Base-by-base conservation (phyloP, 768 basidiomycete genomes). In the Kondoa subrosea region DNA sequence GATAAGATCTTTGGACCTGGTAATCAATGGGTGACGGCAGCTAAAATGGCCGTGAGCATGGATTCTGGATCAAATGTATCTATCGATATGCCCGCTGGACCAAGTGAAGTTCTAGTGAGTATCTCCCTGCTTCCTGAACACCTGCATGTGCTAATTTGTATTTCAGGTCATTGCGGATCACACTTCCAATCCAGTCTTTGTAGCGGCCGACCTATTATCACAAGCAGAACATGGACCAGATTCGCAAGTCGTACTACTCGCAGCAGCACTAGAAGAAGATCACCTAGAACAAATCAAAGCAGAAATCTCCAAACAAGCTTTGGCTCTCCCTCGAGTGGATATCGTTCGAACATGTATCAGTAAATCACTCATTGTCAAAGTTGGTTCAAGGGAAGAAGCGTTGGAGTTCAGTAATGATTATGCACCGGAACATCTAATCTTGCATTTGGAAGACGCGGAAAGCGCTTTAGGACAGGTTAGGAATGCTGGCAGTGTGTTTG, bases 1-100 rank as follows among this genome's bases (percentile, higher is more conserved):
- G 95, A 99, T 81, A 99, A 99, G 80, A 91, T 99, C 73, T 93
- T 97, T 75, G 95, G 95, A 8, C 95, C 95, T 3, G 95, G 95
- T 29, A 99, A 99, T 76, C 95, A 97, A 77, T 99, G 92, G 91
- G 95, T 99, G 27, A 99, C 93, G 1, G 95, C 95, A 1, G 95
- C 93, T 64, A 99, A 99, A 80, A 96, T 99, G 95, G 78, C 93
- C 66, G 93, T 99, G 29, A 92, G 96, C 76, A 99, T 97, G 77
- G 95, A 99, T 75, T 92, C 92, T 15, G 88, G 92, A 73, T 93
- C 95, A 8, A 78, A 92, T 70, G 91, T 96, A 4, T 88, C 89
- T 17, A 99, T 97, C 73, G 95, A 99, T 77, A 97, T 99, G 90
- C 95, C 95, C 62, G 95, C 95, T 34, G 95, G 95, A 4, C 95